Conservation (phyloP, 2,329 filamentous ascomycete species). For the Alternaria ventricosa region DNA sequence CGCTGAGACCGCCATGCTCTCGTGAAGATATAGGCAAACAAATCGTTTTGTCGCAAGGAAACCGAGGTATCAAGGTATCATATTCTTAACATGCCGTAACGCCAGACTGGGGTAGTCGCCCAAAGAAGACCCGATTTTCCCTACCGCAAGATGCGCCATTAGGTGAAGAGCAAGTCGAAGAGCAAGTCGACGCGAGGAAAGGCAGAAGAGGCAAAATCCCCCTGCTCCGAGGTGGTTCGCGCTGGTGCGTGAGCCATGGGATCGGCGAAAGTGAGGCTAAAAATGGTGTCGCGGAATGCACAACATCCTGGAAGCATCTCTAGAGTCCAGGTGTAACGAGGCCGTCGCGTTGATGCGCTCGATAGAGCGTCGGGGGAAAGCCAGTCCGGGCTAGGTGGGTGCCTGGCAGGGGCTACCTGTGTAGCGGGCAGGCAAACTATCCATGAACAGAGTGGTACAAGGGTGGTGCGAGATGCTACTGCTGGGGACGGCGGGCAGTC, state of each 20-base stretch:
- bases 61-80: slow-evolving; percentile 24
- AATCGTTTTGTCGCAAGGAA: slow-evolving; percentile 11
- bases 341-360: slow-evolving; percentile 6
- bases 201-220: neutral
- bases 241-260: neutral
- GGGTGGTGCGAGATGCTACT: slow-evolving; percentile 33
- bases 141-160: slow-evolving; percentile 14
- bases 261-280: neutral
- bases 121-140: slow-evolving; percentile 13
- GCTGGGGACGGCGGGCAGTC: slow-evolving; percentile 54
- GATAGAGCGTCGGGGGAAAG: neutral
- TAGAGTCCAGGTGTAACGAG: slow-evolving; percentile 8
- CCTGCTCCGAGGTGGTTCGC: neutral
- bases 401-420: slow-evolving; percentile 8
- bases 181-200: neutral
- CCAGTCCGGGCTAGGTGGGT: slow-evolving; percentile 9
- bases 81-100: slow-evolving; percentile 19
- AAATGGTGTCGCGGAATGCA: slow-evolving; percentile 10
- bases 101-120: slow-evolving; percentile 14
- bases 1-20: neutral
- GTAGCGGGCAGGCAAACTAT: slow-evolving; percentile 18
- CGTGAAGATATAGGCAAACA: neutral
- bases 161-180: slow-evolving; percentile 7
- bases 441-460: slow-evolving; percentile 21
- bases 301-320: neutral